Evolutionary conservation across 2,329 filamentous ascomycete genomes (phyloP).

Genomic region (Alternaria sp.): DNA sequence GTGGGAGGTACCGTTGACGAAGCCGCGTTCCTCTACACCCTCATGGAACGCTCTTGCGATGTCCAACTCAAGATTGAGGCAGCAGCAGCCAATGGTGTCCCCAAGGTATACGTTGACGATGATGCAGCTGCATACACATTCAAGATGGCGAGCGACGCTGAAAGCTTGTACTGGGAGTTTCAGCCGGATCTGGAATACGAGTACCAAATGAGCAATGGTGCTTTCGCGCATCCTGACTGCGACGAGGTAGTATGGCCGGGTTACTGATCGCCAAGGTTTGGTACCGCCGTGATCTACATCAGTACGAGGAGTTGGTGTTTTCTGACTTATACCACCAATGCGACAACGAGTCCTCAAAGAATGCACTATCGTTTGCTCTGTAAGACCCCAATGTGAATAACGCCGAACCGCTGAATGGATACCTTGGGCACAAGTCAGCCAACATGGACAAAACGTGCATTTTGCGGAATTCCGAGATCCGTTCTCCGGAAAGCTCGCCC

Average conservation of each 20-base stretch:
- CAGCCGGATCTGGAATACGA: slow-evolving; percentile 62
- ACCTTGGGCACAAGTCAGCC: neutral
- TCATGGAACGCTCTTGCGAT: slow-evolving; percentile 73
- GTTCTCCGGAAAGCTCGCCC: neutral
- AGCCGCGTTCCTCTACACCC: slow-evolving; percentile 73
- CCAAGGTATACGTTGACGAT: slow-evolving; percentile 64
- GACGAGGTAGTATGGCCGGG: slow-evolving; percentile 19
- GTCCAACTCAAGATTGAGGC: slow-evolving; percentile 75
- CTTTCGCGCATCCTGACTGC: slow-evolving; percentile 27
- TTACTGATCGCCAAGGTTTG: neutral
- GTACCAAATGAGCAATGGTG: slow-evolving; percentile 39
- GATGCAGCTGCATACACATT: slow-evolving; percentile 65
- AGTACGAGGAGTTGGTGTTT: neutral
- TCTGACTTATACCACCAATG: neutral
- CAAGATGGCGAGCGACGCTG: slow-evolving; percentile 57
- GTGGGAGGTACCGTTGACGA: slow-evolving; percentile 78
- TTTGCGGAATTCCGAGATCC: neutral
- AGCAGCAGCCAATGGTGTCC: slow-evolving; percentile 63
- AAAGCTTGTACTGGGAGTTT: slow-evolving; percentile 61
- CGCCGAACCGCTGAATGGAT: neutral
- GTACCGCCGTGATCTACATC: neutral
- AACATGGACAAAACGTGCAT: neutral
- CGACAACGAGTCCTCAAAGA: neutral
- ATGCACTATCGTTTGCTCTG: neutral
- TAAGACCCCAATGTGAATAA: neutral